Evolutionary conservation across 2,329 filamentous ascomycete genomes (phyloP), one percentile per base, ranked within the genome.

Genomic region (Coleophoma cylindrospora): DNA sequence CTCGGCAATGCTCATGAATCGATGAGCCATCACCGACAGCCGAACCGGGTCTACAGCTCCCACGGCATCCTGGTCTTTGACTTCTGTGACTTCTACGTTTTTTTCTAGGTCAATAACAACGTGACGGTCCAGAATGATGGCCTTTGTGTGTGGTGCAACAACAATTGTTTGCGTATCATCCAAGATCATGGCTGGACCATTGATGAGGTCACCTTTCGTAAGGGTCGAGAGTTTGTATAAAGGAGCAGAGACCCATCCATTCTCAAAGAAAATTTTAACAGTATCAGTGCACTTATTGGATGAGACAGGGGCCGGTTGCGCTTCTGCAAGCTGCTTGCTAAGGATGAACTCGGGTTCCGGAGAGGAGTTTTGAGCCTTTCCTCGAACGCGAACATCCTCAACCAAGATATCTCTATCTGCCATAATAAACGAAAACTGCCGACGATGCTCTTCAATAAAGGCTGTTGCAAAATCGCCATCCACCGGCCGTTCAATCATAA

Each of bases 161-260:
- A 96, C 88, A 54, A 96, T 92, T 0, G 91, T 96, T 68, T 96
- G 91, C 1, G 87, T 91, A 7, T 86, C 85, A 60, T 91, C 91
- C 2, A 89, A 89, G 53, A 96, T 78, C 70, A 96, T 89, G 1
- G 90, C 90, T 1, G 91, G 91, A 0, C 91, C 91, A 41, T 75
- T 72, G 49, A 95, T 74, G 14, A 81, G 78, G 52, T 90, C 83
- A 1, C 91, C 89, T 9, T 88, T 74, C 1, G 74, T 71, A 9
- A 95, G 72, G 49, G 89, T 79, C 53, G 86, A 82, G 0, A 96
- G 78, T 66, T 47, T 17, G 27, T 48, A 53, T n/a, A 55, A 41
- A 44, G 50, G 50, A 5, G 50, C 50, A 27, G 50, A 36, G 3
- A 34, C 43, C 52, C 52, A 54, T 2, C 50, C 52, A 37, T 45